phyloP scores from a whole-genome alignment of 2,329 filamentous ascomycete genomes.

The Fusarium foetens region DNA sequence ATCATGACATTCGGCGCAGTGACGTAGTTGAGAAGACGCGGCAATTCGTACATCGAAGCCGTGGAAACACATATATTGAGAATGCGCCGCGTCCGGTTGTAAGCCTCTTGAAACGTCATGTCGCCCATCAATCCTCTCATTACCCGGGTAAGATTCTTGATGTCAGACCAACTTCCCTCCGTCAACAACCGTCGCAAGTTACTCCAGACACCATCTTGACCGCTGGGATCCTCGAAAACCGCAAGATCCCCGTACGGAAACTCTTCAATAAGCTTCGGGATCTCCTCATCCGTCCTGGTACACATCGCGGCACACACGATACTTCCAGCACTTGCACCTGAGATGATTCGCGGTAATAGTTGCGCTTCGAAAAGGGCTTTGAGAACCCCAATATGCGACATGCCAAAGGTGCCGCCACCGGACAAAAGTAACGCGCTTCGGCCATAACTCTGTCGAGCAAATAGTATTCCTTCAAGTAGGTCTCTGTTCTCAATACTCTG shows the following conservation, averaged over 20 bases:
- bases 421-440: slow-evolving; percentile 84
- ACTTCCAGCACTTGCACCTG: slow-evolving; percentile 86
- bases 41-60: slow-evolving; percentile 86
- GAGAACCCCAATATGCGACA: slow-evolving; percentile 90
- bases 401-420: slow-evolving; percentile 88
- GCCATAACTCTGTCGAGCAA: slow-evolving; percentile 83
- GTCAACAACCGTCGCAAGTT: slow-evolving; percentile 80
- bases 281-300: slow-evolving; percentile 79
- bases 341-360: slow-evolving; percentile 85
- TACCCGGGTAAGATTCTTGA: slow-evolving; percentile 80
- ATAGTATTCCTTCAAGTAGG: slow-evolving; percentile 74
- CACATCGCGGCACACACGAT: slow-evolving; percentile 87
- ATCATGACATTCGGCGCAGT: slow-evolving; percentile 95
- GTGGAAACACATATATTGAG: slow-evolving; percentile 95
- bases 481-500: slow-evolving; percentile 68
- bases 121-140: slow-evolving; percentile 86
- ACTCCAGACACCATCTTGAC: slow-evolving; percentile 70
- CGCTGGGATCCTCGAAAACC: slow-evolving; percentile 76
- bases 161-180: slow-evolving; percentile 87
- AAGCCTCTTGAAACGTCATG: slow-evolving; percentile 94
- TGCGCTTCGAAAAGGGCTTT: slow-evolving; percentile 81
- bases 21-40: slow-evolving; percentile 88
- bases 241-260: slow-evolving; percentile 84
- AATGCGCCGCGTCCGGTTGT: slow-evolving; percentile 91
- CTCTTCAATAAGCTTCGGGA: slow-evolving; percentile 72